Evolutionary conservation across 805 yeast genomes (phyloP), one percentile per base, ranked within the genome.

Genomic region (Candida ulmi): DNA sequence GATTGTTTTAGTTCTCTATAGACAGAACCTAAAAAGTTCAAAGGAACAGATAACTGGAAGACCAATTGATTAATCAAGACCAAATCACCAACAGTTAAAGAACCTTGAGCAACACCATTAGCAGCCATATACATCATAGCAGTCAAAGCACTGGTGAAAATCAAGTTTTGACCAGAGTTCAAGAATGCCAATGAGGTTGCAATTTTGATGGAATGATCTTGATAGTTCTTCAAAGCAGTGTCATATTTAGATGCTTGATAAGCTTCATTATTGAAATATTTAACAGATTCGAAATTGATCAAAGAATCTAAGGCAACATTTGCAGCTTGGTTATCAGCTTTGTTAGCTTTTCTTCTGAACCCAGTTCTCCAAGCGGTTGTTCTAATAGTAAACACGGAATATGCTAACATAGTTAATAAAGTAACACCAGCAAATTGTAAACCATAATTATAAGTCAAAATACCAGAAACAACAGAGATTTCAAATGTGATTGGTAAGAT

Each of bases 111-210:
- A n/a, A 93, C 93, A 21, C 98, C 98, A 40, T 80, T 78, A 53
- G 96, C 87, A 13, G 96, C 97, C 95, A 93, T 82, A 60, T 86
- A 93, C 99, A 93, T 93, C 95, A 93, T 93, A 2, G 81, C 85
- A 2, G 99, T 93, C 46, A 93, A 67, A 2, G 99, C 98, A 30
- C 85, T 63, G 0, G 97, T 86, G 63, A 85, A 85, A 25, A 85
- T 85, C 40, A 83, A 51, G 55, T 81, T 84, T 58, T 85, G 95
- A 15, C 95, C 95, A 0, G 88, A 71, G 48, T 85, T 85, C 44
- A 85, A 66, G 53, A 74, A 85, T 18, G 93, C 88, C 45, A 85
- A 65, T 1, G 93, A 84, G 3, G 91, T 85, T 2, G 91, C 88
- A n/a, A 85, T 87, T 55, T 83, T 83, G 48, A 85, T 78, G 23